These are phyloP conservation scores for Straminergon stramineum DNA, from an alignment of 225 moss, liverwort and hornwort species.

Conservation along the genomic window DNA sequence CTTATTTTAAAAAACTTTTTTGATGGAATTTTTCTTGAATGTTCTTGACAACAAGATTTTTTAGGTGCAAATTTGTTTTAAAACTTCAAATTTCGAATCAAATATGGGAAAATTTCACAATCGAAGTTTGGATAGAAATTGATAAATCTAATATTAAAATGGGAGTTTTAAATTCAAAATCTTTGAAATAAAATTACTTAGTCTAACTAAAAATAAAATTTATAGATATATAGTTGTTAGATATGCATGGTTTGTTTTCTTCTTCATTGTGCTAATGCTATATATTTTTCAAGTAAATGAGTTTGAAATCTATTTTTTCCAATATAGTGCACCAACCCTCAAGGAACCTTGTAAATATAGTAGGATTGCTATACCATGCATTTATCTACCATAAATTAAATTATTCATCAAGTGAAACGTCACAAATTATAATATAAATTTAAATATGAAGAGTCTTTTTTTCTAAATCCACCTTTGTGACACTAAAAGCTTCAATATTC, in stretches of 20 bases:
- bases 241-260: accelerated
- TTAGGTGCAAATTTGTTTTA: accelerated
- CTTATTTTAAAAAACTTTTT: too few species aligned
- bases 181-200: not conserved
- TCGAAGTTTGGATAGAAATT: not conserved
- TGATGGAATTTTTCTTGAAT: not conserved
- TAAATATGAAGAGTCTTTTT: not conserved
- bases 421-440: not conserved
- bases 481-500: too few species aligned
- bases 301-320: not conserved
- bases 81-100: not conserved
- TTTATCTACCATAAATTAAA: not conserved
- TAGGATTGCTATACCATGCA: not conserved
- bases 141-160: too few species aligned
- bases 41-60: not conserved
- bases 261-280: not conserved
- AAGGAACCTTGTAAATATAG: not conserved
- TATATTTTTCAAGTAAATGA: not conserved
- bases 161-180: not conserved
- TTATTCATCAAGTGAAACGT: not conserved
- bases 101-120: accelerated
- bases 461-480: not conserved
- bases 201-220: too few species aligned
- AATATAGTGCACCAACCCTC: not conserved
- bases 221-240: not conserved